Evolutionary conservation across 2,329 filamentous ascomycete genomes (phyloP).

Genomic region (Sarocladiaceae sp.): DNA sequence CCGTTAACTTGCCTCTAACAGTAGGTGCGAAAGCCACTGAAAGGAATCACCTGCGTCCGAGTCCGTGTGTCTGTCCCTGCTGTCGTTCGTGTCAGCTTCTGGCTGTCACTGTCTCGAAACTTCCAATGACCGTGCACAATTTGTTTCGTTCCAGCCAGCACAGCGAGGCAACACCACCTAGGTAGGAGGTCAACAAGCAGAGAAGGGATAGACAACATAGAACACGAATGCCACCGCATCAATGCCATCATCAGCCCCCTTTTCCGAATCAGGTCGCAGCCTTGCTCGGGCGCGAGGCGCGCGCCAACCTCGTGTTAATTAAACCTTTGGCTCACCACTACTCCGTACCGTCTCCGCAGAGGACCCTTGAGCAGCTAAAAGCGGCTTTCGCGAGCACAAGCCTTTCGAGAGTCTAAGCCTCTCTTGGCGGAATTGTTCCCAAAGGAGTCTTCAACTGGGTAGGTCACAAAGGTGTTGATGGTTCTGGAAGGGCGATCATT

Average conservation of each 20-base stretch:
- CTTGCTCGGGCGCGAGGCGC: no score
- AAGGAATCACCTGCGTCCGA: neutral
- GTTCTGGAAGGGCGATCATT: no score
- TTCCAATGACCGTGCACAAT: constrained; percentile 2
- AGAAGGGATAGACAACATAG: neutral
- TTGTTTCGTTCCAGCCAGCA: no score
- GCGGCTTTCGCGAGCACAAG: no score
- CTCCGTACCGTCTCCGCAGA: neutral
- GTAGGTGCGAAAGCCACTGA: no score
- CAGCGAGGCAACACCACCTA: no score
- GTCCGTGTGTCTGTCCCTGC: neutral
- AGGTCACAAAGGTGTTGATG: no score
- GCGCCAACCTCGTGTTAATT: constrained; percentile 9
- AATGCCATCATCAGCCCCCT: neutral
- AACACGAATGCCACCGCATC: neutral
- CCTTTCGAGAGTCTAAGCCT: no score
- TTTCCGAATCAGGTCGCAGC: no score
- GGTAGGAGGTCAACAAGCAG: neutral
- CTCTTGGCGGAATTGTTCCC: neutral
- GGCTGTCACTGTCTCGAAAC: neutral
- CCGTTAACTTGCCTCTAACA: no score
- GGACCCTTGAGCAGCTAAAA: neutral
- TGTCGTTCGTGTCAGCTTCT: neutral
- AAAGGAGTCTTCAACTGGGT: no score
- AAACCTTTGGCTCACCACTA: neutral